Evolutionary conservation across 345 rosid species (phyloP), one percentile per base, ranked within the genome.

Genomic region (Durio zibethinus): DNA sequence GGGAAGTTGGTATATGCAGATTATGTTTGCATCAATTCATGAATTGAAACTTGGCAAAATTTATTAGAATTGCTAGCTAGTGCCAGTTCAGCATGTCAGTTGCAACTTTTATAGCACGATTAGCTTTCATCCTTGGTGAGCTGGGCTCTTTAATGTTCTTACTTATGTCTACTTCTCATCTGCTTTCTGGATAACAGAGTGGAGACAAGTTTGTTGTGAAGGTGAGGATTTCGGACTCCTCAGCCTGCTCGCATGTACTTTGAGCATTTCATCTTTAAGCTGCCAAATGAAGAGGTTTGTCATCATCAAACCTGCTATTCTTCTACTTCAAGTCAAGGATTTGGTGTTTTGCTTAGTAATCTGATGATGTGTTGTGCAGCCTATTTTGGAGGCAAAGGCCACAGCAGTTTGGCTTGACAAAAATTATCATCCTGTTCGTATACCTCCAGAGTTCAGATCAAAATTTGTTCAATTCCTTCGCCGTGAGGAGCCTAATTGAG

Each of bases 381-480:
- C 90, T 54, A 80, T 91, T 63, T 77, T 94, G 84, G 92, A 91
- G 81, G 98, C 98, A 23, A 90, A 90, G 87, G 97, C 85, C 62
- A 83, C 83, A 0, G 96, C 83, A 52, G 94, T 90, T 62, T 93
- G 97, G 97, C 94, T 95, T 12, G 94, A 92, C 86, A 89, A 85
- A 80, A 89, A 87, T 63, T 89, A 93, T 72, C 91, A 86, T 54
- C 95, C 90, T 45, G 87, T 88, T 73, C 93, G 98, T 36, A 86
- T 95, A 36, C 97, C 99, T 48, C 64, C 90, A 38, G 85, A 82
- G 36, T 66, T 91, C 66, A 89, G 89, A 73, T 93, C 97, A 59
- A 90, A 83, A 81, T 68, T 91, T 38, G 87, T 83, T 83, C 88
- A 84, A 23, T 89, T 86, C 81, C 57, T 86, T 65, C 84, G 83